Conservation (phyloP, 768 basidiomycete species). For the Coprinellus aureogranulatus region DNA sequence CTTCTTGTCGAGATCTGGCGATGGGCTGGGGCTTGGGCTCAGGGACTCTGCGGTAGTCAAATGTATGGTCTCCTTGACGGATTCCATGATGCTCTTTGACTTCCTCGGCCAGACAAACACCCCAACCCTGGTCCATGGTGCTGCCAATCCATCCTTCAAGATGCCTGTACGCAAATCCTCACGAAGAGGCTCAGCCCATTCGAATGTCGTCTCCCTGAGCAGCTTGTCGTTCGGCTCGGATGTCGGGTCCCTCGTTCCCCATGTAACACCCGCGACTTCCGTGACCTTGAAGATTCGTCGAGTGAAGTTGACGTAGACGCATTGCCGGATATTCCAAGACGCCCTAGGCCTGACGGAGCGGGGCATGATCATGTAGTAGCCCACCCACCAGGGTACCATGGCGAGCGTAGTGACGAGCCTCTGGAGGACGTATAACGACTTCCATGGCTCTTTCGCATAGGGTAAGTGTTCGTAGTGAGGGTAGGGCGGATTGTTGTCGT, state of each 20-base stretch:
- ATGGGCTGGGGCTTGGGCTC: background rate
- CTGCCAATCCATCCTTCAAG: conserved; percentile 35
- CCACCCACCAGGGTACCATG: conserved; percentile 44
- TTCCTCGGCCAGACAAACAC: conserved; percentile 48
- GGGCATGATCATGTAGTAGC: conserved; percentile 44
- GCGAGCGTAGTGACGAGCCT: conserved; percentile 48
- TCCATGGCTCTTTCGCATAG: conserved; percentile 44
- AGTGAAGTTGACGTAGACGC: conserved; percentile 51
- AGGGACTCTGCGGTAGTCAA: background rate
- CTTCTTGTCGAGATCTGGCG: too few relatives aligned
- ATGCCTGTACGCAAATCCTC: conserved; percentile 40
- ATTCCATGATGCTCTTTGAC: conserved; percentile 1
- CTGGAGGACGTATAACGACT: conserved; percentile 46
- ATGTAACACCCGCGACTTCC: conserved; percentile 56
- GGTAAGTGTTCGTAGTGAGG: conserved; percentile 43
- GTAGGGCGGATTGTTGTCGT: conserved; percentile 32
- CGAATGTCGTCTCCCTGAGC: conserved; percentile 46
- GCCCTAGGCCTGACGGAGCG: conserved; percentile 43
- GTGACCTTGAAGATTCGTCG: conserved; percentile 52
- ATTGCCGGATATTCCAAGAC: conserved; percentile 50
- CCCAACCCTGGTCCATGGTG: conserved; percentile 43
- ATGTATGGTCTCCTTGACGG: conserved; percentile 4
- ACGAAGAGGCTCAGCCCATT: conserved; percentile 46
- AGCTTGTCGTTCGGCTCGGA: conserved; percentile 24
- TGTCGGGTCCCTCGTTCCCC: conserved; percentile 48